Percentiles rank a stretch among this genome's conserved stretches.
phyloP scores from a whole-genome alignment of 2,329 filamentous ascomycete genomes.

The Talaromyces funiculosus region DNA sequence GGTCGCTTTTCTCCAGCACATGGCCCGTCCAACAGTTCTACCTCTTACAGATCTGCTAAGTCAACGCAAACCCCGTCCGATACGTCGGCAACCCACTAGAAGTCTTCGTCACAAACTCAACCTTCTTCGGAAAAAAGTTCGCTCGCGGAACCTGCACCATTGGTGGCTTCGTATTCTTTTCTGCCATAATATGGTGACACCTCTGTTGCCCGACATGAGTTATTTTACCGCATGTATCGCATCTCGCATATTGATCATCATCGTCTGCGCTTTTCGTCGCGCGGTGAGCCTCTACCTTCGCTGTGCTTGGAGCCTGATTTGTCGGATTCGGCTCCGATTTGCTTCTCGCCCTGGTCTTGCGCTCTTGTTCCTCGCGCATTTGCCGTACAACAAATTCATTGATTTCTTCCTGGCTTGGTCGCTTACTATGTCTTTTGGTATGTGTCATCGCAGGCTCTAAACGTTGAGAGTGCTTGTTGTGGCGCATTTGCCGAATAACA shows the following conservation, averaged over 20 bases:
- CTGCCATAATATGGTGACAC: slow-evolving; percentile 19
- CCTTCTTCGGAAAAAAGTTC: slow-evolving; percentile 20
- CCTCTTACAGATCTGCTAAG: slow-evolving; percentile 7
- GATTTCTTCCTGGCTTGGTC: slow-evolving; percentile 26
- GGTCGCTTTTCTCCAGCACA: neutral
- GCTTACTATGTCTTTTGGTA: slow-evolving; percentile 17
- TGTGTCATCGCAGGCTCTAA: slow-evolving; percentile 5
- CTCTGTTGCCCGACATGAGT: slow-evolving; percentile 18
- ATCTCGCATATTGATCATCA: neutral
- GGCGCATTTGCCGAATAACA: slow-evolving; percentile 22
- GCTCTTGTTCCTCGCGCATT: slow-evolving; percentile 23
- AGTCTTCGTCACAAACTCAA: slow-evolving; percentile 19
- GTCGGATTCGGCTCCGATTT: slow-evolving; percentile 2
- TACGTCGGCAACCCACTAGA: slow-evolving; percentile 22
- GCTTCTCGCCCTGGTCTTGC: slow-evolving; percentile 14
- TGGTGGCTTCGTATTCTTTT: slow-evolving; percentile 13
- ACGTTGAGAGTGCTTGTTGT: slow-evolving; percentile 3
- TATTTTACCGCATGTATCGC: slow-evolving; percentile 18
- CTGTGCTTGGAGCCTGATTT: neutral
- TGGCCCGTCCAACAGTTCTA: neutral
- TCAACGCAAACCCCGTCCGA: slow-evolving; percentile 21
- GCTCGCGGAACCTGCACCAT: slow-evolving; percentile 22
- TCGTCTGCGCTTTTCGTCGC: neutral
- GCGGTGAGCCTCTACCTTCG: neutral
- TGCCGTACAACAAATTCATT: slow-evolving; percentile 26